Base-by-base conservation (phyloP, 345 rosid genomes). In the Lepidium didymum region DNA sequence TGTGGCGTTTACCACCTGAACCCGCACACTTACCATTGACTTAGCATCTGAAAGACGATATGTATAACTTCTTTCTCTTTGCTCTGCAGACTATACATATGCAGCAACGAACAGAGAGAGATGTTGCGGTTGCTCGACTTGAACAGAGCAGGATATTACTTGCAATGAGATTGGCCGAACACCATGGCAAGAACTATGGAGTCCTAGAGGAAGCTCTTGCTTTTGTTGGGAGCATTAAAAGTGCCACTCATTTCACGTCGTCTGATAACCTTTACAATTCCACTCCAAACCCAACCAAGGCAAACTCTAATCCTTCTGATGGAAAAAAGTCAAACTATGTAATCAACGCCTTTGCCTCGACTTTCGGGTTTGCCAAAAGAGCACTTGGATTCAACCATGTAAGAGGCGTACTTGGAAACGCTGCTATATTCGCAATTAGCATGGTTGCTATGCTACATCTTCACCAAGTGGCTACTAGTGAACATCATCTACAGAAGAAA, bases 61-160 rank as follows among this genome's bases (percentile, higher is more conserved):
- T 57, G 40, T 41, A 6, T 21, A 8, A 8, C 15, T 68, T 61
- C 3, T 45, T 62, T 11, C 35, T 49, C 55, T 38, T 37, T 76
- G 38, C 36, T 62, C 50, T 57, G 67, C 77, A 94, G 96, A 94
- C 89, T 1, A 76, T 94, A 49, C 91, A 94, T 64, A 74, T 74
- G 33, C 96, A 91, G 80, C 96, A 91, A 68, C 84, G 87, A 38
- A 93, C 90, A 12, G 97, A 94, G 81, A 81, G 87, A 79, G 97
- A 91, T 82, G 81, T 91, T 12, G 96, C 97, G 7, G 74, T 94
- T 72, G 96, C 96, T 15, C 80, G 86, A 68, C 65, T 94, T 69
- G 96, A 94, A 66, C 97, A 94, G 74, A 91, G 96, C 81, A 81
- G 97, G 79, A 79, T 87, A n/a, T 60, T 94, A 69, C 92, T 94